Conservation (phyloP, 768 basidiomycete species). For the Panaeolus papilionaceus region DNA sequence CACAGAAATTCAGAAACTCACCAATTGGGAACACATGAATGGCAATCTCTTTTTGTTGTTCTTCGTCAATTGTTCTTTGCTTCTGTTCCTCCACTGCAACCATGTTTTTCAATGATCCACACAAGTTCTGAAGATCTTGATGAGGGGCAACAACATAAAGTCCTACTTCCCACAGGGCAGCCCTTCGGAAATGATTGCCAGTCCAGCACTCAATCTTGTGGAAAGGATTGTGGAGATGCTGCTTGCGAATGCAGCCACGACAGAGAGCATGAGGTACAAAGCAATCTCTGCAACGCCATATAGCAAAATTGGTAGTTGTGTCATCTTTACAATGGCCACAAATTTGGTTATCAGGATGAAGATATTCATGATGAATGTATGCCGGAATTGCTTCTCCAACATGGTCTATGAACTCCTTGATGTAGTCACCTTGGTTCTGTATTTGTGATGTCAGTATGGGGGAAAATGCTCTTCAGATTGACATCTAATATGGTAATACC, state of each 20-base stretch:
- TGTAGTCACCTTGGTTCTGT: neutral
- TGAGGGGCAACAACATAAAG: conserved; percentile 17
- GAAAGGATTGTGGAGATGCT: conserved; percentile 21
- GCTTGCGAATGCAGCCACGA: conserved; percentile 3
- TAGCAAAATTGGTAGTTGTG: neutral
- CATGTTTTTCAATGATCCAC: neutral
- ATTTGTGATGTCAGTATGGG: neutral
- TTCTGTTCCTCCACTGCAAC: neutral
- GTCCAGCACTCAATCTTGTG: conserved; percentile 29
- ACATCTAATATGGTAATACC: neutral
- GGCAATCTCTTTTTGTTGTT: too few species aligned
- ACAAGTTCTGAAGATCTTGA: neutral
- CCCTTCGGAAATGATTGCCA: conserved; percentile 20
- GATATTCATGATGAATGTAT: neutral
- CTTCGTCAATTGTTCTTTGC: neutral
- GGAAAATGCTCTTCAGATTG: neutral
- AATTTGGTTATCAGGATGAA: neutral
- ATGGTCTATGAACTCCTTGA: neutral
- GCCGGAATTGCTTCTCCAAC: neutral
- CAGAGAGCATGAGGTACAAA: neutral
- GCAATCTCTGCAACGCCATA: conserved; percentile 18
- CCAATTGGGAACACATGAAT: too few species aligned
- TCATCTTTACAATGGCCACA: neutral
- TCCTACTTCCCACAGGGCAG: conserved; percentile 24
- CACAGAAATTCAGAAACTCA: too few species aligned